A percentile compares a stretch with the other conserved stretches of the same genome.
These are phyloP conservation scores for Talaromyces sp. DNA, from an alignment of 2,329 filamentous ascomycete genomes.

Conservation along the genomic window DNA sequence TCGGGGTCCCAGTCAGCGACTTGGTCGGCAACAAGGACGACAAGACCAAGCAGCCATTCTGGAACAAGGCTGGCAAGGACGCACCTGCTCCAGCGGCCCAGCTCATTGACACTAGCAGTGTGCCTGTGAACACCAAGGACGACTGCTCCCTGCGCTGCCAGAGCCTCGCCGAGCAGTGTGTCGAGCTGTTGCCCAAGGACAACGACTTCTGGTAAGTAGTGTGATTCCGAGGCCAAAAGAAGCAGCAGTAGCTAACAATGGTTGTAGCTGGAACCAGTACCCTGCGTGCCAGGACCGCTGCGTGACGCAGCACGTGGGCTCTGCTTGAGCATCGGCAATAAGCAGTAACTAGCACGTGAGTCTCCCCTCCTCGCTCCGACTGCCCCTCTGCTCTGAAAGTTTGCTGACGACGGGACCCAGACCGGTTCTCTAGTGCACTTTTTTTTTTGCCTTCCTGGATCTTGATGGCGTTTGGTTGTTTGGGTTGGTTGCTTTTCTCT, in stretches of 20 bases:
- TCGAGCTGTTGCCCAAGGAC: slow-evolving; percentile 3
- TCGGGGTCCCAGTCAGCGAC: not conserved
- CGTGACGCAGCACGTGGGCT: slow-evolving; percentile 5
- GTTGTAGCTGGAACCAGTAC: slow-evolving; percentile 3
- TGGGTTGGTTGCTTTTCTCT: not conserved
- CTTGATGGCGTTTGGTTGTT: not conserved
- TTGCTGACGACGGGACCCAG: not conserved
- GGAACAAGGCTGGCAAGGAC: not conserved
- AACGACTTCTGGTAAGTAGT: slow-evolving; percentile 9
- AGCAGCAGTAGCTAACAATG: not conserved
- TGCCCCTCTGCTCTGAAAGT: not conserved
- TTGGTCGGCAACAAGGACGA: not conserved
- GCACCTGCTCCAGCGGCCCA: not conserved
- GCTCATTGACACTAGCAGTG: not conserved
- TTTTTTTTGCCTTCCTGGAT: not conserved
- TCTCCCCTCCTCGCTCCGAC: not conserved
- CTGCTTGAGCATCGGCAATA: not conserved
- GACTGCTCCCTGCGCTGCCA: slow-evolving; percentile 8
- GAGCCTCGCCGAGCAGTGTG: slow-evolving; percentile 4
- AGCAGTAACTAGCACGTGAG: not conserved
- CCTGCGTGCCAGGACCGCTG: slow-evolving; percentile 9
- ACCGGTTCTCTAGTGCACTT: not conserved
- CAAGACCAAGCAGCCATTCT: not conserved
- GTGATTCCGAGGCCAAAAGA: not conserved
- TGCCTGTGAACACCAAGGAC: slow-evolving; percentile 4